phyloP scores from a whole-genome alignment of 2,329 filamentous ascomycete species.

The Phialophora tarda region DNA sequence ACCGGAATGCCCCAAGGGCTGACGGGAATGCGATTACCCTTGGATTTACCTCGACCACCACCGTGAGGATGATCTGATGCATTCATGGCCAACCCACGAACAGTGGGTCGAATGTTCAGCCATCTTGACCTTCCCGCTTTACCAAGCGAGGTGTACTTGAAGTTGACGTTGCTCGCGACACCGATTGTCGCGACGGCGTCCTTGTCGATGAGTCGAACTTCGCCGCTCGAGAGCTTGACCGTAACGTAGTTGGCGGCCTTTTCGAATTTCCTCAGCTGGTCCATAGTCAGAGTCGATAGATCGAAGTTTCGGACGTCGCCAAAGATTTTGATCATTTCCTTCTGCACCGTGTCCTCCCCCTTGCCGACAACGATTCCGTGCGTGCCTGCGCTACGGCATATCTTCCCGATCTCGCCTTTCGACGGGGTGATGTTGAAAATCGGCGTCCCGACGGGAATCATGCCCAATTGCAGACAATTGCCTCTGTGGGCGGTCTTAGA shows the following conservation, averaged over 20 bases:
- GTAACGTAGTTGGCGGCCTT: conserved; percentile 79
- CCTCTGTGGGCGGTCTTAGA: conserved; percentile 92
- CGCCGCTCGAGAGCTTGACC: conserved; percentile 87
- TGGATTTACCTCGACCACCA: conserved; percentile 98
- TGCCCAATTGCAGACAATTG: conserved; percentile 92
- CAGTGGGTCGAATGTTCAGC: conserved; percentile 92
- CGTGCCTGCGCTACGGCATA: conserved; percentile 93
- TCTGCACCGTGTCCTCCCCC: conserved; percentile 69
- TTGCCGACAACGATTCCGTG: conserved; percentile 88
- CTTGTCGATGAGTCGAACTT: conserved; percentile 85
- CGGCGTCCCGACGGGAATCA: conserved; percentile 92
- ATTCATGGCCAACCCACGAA: conserved; percentile 98
- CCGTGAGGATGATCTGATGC: conserved; percentile 97
- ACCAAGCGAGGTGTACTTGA: conserved; percentile 87
- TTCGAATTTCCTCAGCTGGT: conserved; percentile 50
- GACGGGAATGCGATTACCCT: conserved; percentile 94
- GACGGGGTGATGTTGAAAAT: conserved; percentile 85
- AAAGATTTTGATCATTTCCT: conserved; percentile 40
- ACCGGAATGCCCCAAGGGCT: conserved; percentile 96
- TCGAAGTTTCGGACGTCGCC: conserved; percentile 36
- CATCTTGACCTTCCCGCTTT: conserved; percentile 94
- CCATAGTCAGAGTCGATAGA: conserved; percentile 47
- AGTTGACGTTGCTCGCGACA: conserved; percentile 88
- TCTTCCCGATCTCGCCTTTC: conserved; percentile 73
- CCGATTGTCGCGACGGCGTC: conserved; percentile 95